A percentile compares a stretch with the other conserved stretches of the same genome.
phyloP scores from a whole-genome alignment of 2,329 filamentous ascomycete genomes.

The Plectosphaerella plurivora region DNA sequence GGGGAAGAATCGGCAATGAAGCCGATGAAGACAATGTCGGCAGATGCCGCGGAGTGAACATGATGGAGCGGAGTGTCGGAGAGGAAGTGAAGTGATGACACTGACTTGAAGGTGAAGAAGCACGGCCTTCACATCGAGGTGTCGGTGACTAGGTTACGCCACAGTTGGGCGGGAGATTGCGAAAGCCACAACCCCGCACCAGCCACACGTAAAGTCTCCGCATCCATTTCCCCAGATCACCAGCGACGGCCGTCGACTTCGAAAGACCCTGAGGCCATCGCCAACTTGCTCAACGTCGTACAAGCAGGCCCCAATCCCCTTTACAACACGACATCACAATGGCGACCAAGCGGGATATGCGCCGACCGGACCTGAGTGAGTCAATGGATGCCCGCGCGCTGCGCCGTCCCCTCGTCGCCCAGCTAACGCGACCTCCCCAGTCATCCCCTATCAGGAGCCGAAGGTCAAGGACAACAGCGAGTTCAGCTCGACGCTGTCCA shows the following conservation, averaged over 20 bases:
- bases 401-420: slow-evolving; percentile 1
- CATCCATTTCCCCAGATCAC: background rate
- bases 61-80: no score
- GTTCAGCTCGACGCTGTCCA: slow-evolving; percentile 65
- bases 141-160: no score
- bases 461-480: slow-evolving; percentile 61
- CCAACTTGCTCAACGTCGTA: background rate
- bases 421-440: slow-evolving; percentile 38
- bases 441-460: slow-evolving; percentile 83
- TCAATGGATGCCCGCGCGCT: slow-evolving; percentile 6
- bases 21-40: no score
- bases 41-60: no score
- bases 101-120: no score
- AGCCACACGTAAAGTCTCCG: background rate
- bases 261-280: background rate
- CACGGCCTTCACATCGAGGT: no score
- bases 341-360: slow-evolving; percentile 72
- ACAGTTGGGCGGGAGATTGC: no score
- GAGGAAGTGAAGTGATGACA: no score
- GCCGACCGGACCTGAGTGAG: slow-evolving; percentile 68
- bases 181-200: background rate
- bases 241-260: background rate
- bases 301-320: background rate
- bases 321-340: slow-evolving; percentile 30
- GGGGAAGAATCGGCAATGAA: no score